Evolutionary conservation across 2,329 filamentous ascomycete species (phyloP), one percentile per base, ranked within the genome.

Genomic region (Madurella mycetomatis): DNA sequence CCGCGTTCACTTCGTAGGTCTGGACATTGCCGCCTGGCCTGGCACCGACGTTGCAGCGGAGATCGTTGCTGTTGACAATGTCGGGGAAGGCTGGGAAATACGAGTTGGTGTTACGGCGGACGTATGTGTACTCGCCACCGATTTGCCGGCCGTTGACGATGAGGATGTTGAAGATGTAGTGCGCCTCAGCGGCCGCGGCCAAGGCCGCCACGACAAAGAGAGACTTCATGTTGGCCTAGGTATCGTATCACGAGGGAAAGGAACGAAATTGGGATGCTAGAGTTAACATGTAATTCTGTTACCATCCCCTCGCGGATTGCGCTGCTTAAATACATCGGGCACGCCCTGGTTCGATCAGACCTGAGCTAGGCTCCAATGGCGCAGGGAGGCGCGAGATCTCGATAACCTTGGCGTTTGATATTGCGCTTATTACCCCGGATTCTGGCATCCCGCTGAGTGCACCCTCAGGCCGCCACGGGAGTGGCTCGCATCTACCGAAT

Each of bases 1-100:
- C 78, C 4, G 76, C 72, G 53, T 73, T 73, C 56, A 79, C 76
- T 1, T 67, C 65, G 61, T 77, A 70, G 5, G 74, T 72, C 62
- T 73, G 67, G 16, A 73, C 74, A 40, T 62, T 60, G 32, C 48
- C 55, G 40, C 67, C 66, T 1, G 67, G 62, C 13, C 65, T 66
- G 5, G 72, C 71, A 18, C 72, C 70, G 57, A 69, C 68, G 65
- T 79, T 78, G 66, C 75, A 79, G 47, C 75, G 66, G 34, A 72
- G 62, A 54, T 73, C 68, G 41, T 61, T 66, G 51, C 65, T 66
- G 53, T 67, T 65, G 42, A 72, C 64, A 50, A 71, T 65, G 59
- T 71, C 67, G 51, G 58, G 60, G 62, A 70, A 70, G 45, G 69
- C 66, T 11, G 69, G 70, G 66, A 67, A 70, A 63, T 71, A 72